Evolutionary conservation across 176 grass and related monocot species (phyloP), one percentile per base, ranked within the genome.

Genomic region (Musa itinerans): DNA sequence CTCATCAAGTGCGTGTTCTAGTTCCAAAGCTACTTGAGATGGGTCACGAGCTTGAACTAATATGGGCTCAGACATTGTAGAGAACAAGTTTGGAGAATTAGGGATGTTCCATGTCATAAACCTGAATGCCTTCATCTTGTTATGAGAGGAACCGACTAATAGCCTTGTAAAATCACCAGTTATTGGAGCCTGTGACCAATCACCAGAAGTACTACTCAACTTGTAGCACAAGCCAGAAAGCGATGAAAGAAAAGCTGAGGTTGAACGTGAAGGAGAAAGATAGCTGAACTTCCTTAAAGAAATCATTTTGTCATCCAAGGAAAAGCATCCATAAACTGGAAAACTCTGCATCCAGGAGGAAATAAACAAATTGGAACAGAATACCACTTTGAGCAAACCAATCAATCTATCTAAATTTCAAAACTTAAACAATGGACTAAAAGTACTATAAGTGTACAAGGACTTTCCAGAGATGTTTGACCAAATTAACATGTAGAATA

Each of bases 41-140:
- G 76, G 76, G 21, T 98, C 85, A 69, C 8, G 75, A 77, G 90
- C 84, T 86, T 93, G 94, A 16, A 88, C 79, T 50, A 92, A 81
- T 83, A 92, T 52, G 22, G 79, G 83, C 74, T 82, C 77, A 55
- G 80, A 65, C 6, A 80, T 8, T n/a, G 84, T 92, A 25, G 84
- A 92, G 73, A 92, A 86, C 50, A 27, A 59, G 19, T 53, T 1
- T 0, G 54, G 54, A 12, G 10, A 26, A 52, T 8, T 52, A 66
- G 15, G 11, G 23, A 19, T 10, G 43, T 75, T 56, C 26, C 29
- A 21, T 22, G 19, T 76, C 17, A 63, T 2, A 50, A 58, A 48
- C 16, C 29, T 25, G 17, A 51, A 13, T 9, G 29, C 3, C 34
- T 64, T 43, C 74, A 43, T 29, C 57, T 63, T 76, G 11, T 13